Evolutionary conservation across 495 filamentous ascomycete genomes (phyloP), one percentile per base, ranked within the genome.

Genomic region (Tuber magnatum): DNA sequence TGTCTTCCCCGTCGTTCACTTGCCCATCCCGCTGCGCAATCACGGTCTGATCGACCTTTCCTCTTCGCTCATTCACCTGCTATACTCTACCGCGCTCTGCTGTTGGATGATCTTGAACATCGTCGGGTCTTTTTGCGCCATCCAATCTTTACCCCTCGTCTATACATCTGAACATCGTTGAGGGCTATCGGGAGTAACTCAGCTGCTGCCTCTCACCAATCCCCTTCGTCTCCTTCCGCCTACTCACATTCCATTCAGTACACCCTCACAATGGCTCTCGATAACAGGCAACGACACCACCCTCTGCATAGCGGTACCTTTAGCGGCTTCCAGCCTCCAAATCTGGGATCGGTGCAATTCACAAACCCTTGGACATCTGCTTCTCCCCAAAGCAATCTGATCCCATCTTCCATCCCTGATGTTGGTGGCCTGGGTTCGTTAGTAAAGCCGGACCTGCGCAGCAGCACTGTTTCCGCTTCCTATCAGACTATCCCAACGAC

Each of bases 341-440:
- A 86, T 85, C 87, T 89, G 81, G 91, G 86, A 71, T 84, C 89
- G 69, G 93, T 94, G 70, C 92, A 94, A 82, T 98, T 98, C 86
- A 94, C 92, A 82, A 94, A 98, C 83, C 94, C 94, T 24, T 98
- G 94, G 94, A 87, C 86, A 74, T 86, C 91, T 73, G 87, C 90
- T 41, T 88, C 90, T 32, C 85, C 89, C 83, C 80, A 83, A 85
- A 77, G 81, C 82, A 84, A 78, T 89, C 83, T 85, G 85, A 84
- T 83, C 86, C 78, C 83, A 82, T 85, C 81, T 83, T 75, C 77
- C 72, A 79, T 79, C 77, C 77, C 77, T 28, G 77, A 79, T 43
- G 73, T 79, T 22, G 74, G 76, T 70, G 76, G 77, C 43, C 65
- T 79, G 46, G 76, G 76, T 41, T 78, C 80, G 44, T 76, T 82